Evolutionary conservation across 1,284 basidiomycete species (phyloP).

Genomic region (Moniliella sp.): DNA sequence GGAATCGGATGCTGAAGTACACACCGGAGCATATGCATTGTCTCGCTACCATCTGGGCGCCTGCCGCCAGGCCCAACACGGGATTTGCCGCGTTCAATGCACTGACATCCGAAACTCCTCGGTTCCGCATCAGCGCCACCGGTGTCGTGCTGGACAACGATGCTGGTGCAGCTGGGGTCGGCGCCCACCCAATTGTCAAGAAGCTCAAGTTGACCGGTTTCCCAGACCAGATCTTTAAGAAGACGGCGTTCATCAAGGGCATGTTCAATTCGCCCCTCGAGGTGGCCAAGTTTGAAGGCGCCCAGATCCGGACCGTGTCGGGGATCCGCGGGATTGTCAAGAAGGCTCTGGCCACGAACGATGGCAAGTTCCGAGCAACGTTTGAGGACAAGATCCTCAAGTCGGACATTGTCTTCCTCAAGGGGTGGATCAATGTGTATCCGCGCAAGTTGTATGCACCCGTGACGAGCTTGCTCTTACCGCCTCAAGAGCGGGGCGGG

Average conservation of each 20-base stretch:
- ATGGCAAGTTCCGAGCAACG: conserved; percentile 80
- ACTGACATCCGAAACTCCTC: conserved; percentile 45
- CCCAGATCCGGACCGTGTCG: conserved; percentile 77
- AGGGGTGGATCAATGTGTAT: conserved; percentile 87
- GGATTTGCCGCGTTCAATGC: conserved; percentile 89
- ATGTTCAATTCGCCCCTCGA: conserved; percentile 86
- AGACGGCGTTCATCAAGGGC: conserved; percentile 91
- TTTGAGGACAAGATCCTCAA: conserved; percentile 94
- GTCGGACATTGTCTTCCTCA: conserved; percentile 84
- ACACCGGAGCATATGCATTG: conserved; percentile 99
- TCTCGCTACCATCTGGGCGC: conserved; percentile 58
- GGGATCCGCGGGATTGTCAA: conserved; percentile 91
- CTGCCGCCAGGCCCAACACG: conserved; percentile 44
- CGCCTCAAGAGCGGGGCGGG: conserved; percentile 15
- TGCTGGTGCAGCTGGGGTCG: conserved; percentile 10
- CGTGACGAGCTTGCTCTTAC: conserved; percentile 58
- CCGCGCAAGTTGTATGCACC: conserved; percentile 92
- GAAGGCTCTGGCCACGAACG: conserved; percentile 75
- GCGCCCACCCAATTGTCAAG: conserved; percentile 74
- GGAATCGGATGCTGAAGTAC: conserved; percentile 98
- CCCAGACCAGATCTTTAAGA: conserved; percentile 94
- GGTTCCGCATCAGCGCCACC: conserved; percentile 76
- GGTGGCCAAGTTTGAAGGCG: conserved; percentile 94
- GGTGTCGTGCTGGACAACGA: conserved; percentile 87
- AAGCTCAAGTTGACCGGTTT: conserved; percentile 88